Evolutionary conservation across 2,329 filamentous ascomycete genomes (phyloP), one percentile per base, ranked within the genome.

Genomic region (Colletotrichum spinosum): DNA sequence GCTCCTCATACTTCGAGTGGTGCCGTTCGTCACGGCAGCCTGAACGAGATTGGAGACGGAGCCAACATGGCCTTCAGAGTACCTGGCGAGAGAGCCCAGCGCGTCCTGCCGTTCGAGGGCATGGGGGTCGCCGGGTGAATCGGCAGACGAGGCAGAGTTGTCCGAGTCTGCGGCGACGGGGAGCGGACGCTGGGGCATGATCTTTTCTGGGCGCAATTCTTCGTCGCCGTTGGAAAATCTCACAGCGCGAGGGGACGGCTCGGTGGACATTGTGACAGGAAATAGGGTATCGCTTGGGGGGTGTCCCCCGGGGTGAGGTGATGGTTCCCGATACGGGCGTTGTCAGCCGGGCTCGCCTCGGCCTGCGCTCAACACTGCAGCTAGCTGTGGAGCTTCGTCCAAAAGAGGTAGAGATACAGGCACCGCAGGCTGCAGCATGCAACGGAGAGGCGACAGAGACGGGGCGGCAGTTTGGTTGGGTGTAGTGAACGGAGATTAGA

Each of bases 181-280:
- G 7, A 75, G 74, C 48, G 76, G 75, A 25, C 80, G 77, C 56
- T 76, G 75, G 63, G 71, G 74, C 63, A 78, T 83, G 68, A 76
- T 68, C 69, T 78, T 81, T 34, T 86, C 83, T 53, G 75, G 63
- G 33, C 77, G 78, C 41, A 72, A 68, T 38, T 81, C 76, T 33
- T 83, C 81, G 63, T 84, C 84, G 72, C 77, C 75, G 65, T 82
- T 80, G 50, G 83, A 84, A 71, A 89, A 89, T 69, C 86, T 84
- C 68, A 89, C 84, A 68, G 81, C 80, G 70, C 86, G 83, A 55
- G 86, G 84, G 10, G 85, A 85, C 41, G 81, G 75, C 68, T 88
- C 85, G 71, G 80, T 74, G 44, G 61, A 56, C 67, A 69, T 69
- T 41, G 41, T 60, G 58, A 37, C 54, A 46, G 44, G 8, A 48